Conservation (phyloP, 1,139 yeast genomes). For the Arxiozyma slooffiae region DNA sequence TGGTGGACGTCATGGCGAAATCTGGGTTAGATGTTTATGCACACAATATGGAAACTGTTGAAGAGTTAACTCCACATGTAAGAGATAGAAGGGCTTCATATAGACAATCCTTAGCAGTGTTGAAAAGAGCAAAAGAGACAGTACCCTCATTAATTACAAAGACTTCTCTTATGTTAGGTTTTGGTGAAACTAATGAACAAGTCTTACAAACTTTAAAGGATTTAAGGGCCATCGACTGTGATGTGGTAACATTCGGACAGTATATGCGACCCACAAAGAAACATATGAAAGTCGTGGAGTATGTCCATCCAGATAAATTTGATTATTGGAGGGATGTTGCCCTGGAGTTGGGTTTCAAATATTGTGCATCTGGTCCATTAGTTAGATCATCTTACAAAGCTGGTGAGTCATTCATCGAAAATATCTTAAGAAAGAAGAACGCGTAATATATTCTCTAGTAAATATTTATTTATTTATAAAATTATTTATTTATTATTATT, state of each 20-base stretch:
- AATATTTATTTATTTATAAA: neutral
- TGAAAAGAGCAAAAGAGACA: conserved; percentile 68
- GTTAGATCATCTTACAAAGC: conserved; percentile 97
- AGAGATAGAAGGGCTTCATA: conserved; percentile 96
- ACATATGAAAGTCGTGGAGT: conserved; percentile 96
- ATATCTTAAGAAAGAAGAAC: conserved; percentile 70
- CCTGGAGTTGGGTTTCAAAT: conserved; percentile 74
- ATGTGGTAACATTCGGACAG: conserved; percentile 96
- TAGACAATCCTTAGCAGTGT: conserved; percentile 72
- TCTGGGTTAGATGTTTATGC: conserved; percentile 96
- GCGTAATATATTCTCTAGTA: neutral
- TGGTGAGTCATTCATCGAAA: conserved; percentile 95
- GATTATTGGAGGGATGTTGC: conserved; percentile 89
- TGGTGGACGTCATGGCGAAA: conserved; percentile 69
- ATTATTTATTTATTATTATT: conserved; percentile 1
- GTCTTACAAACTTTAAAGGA: conserved; percentile 63
- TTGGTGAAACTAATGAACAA: conserved; percentile 93
- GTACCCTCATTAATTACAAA: conserved; percentile 76
- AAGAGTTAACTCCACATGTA: conserved; percentile 85
- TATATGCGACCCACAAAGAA: conserved; percentile 98
- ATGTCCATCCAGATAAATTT: conserved; percentile 88
- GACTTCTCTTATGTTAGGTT: conserved; percentile 91
- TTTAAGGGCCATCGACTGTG: conserved; percentile 68
- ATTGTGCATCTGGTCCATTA: conserved; percentile 95
- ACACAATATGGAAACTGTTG: conserved; percentile 94